phyloP scores from a whole-genome alignment of 2,329 filamentous ascomycete genomes.

The Epichloe typhina region DNA sequence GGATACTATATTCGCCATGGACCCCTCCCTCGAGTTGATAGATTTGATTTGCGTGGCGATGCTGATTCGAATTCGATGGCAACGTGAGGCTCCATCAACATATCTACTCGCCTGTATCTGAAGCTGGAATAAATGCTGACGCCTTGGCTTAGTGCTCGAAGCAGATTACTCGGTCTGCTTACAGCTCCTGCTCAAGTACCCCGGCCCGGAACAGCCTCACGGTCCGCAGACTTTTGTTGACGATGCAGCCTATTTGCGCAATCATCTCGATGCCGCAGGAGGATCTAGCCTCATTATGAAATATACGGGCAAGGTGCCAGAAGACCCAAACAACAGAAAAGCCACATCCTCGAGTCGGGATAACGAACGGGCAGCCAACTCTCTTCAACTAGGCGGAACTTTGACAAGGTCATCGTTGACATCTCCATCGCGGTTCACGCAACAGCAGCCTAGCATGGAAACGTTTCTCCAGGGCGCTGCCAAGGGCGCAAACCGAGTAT shows the following conservation, averaged over 20 bases:
- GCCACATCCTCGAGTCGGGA: slow-evolving; percentile 19
- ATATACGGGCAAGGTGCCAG: slow-evolving; percentile 48
- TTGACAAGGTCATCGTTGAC: slow-evolving; percentile 31
- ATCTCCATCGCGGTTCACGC: slow-evolving; percentile 36
- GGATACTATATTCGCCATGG: slow-evolving; percentile 84
- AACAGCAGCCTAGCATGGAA: slow-evolving; percentile 50
- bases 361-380: slow-evolving; percentile 19
- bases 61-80: slow-evolving; percentile 84
- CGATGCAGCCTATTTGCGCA: slow-evolving; percentile 64
- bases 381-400: slow-evolving; percentile 28
- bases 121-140: slow-evolving; percentile 12
- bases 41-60: slow-evolving; percentile 90
- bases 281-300: slow-evolving; percentile 55
- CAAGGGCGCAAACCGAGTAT: slow-evolving; percentile 60
- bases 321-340: neutral
- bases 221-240: slow-evolving; percentile 70
- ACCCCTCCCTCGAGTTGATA: slow-evolving; percentile 65
- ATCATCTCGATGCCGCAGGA: slow-evolving; percentile 49
- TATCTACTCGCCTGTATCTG: neutral
- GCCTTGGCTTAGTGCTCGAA: slow-evolving; percentile 49
- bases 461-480: slow-evolving; percentile 63
- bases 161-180: slow-evolving; percentile 81
- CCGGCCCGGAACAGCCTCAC: slow-evolving; percentile 46
- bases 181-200: slow-evolving; percentile 73
- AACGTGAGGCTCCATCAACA: slow-evolving; percentile 41